Conservation (phyloP, 2,329 filamentous ascomycete genomes). For the Pseudogymnoascus sp. region DNA sequence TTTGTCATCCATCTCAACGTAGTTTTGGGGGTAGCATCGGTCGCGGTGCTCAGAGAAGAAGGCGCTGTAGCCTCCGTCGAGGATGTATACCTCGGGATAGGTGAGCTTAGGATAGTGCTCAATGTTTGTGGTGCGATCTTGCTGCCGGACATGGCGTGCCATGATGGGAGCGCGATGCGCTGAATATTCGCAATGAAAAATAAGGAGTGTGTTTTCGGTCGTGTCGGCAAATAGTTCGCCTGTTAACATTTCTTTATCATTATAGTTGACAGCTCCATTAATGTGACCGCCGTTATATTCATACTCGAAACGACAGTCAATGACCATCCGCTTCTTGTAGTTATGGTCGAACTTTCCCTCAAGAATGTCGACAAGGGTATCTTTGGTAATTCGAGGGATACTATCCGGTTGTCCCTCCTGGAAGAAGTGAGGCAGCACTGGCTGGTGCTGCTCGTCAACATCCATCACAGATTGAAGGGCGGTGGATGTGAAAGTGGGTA, state of each 20-base stretch:
- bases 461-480: conserved; percentile 71
- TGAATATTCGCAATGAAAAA: conserved; percentile 98
- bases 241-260: conserved; percentile 85
- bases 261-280: conserved; percentile 87
- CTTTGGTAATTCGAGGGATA: conserved; percentile 76
- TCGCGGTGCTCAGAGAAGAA: conserved; percentile 75
- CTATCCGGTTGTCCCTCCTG: conserved; percentile 73
- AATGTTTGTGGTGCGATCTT: conserved; percentile 77
- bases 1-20: conserved; percentile 91
- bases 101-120: conserved; percentile 80
- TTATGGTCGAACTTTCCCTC: conserved; percentile 71
- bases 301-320: conserved; percentile 98
- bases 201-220: conserved; percentile 65
- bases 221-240: conserved; percentile 61
- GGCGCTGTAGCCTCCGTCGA: conserved; percentile 90
- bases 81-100: conserved; percentile 96
- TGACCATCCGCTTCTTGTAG: conserved; percentile 75
- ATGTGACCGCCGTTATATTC: conserved; percentile 97
- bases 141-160: conserved; percentile 84
- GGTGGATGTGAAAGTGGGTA: conserved; percentile 37
- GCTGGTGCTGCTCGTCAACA: conserved; percentile 66
- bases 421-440: conserved; percentile 75
- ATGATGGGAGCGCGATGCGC: conserved; percentile 93
- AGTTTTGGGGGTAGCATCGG: conserved; percentile 88
- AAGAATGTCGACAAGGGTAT: conserved; percentile 77